phyloP scores from a whole-genome alignment of 345 rosid genomes.

The Pseudoturritis turrita region DNA sequence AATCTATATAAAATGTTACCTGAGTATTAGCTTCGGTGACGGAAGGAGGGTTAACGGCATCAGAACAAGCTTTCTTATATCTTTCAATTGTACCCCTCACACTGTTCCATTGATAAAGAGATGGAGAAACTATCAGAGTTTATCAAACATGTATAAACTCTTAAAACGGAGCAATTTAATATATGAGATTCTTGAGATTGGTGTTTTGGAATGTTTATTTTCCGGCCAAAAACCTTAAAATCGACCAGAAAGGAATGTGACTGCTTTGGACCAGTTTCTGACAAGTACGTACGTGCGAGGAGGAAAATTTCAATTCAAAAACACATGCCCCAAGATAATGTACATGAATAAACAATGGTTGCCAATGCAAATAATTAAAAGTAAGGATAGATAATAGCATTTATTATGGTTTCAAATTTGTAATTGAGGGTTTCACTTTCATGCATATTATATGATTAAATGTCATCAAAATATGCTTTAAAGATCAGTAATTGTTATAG shows the following conservation, averaged over 20 bases:
- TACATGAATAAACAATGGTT: neutral
- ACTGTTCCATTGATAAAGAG: constrained; percentile 25
- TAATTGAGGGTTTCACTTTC: neutral
- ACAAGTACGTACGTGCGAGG: constrained; percentile 1
- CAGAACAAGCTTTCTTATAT: constrained; percentile 75
- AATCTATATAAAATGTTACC: no score
- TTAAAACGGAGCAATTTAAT: neutral
- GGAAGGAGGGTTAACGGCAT: constrained; percentile 60
- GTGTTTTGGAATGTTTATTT: neutral
- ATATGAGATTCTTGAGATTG: neutral
- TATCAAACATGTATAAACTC: neutral
- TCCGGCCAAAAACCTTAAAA: constrained; percentile 8
- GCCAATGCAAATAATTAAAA: neutral
- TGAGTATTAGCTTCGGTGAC: constrained; percentile 83
- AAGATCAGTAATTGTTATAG: neutral
- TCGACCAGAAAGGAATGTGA: constrained; percentile 7
- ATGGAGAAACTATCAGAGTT: neutral
- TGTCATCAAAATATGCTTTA: constrained; percentile 2
- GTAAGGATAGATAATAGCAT: neutral
- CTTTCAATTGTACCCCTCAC: constrained; percentile 80
- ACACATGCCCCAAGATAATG: neutral
- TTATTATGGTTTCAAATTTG: neutral
- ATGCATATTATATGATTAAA: neutral
- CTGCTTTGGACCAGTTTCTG: neutral
- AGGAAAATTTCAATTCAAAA: neutral